A percentile compares a stretch with the other conserved stretches of the same genome.
These are phyloP conservation scores for Melastoma candidum DNA, from an alignment of 441 rosid species.

Conservation along the genomic window DNA sequence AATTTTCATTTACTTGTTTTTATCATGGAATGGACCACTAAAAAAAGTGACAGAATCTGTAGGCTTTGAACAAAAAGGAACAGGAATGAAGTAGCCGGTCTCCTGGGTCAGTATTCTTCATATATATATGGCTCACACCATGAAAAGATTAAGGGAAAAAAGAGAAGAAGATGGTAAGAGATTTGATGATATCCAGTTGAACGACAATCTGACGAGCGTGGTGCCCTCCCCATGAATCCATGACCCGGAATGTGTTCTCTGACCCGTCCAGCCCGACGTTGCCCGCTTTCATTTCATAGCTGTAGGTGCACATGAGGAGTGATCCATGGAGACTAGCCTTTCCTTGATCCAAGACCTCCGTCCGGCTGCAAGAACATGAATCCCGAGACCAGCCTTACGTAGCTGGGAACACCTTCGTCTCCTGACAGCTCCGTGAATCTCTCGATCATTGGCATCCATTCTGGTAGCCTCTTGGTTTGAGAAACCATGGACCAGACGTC, in stretches of 20 bases:
- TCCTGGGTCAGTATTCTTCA: no score
- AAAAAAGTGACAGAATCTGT: no score
- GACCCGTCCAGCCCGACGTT: constrained; percentile 49
- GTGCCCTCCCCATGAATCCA: constrained; percentile 33
- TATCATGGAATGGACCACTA: no score
- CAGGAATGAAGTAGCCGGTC: no score
- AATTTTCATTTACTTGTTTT: no score
- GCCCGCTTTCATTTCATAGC: constrained; percentile 42
- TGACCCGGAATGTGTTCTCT: constrained; percentile 28
- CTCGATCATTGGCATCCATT: constrained; percentile 59
- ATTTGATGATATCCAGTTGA: background rate
- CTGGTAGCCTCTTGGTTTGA: constrained; percentile 28
- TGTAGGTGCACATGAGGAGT: constrained; percentile 20
- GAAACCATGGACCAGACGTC: constrained; percentile 39
- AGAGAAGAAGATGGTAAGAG: no score
- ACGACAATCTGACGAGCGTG: constrained; percentile 34
- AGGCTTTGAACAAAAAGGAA: no score
- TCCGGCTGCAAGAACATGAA: constrained; percentile 54
- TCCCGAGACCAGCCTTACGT: constrained; percentile 35
- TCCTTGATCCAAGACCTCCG: constrained; percentile 55
- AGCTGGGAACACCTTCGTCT: constrained; percentile 36
- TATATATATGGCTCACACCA: no score
- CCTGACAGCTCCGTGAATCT: constrained; percentile 35
- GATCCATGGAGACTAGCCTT: constrained; percentile 37
- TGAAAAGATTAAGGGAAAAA: no score